Base-by-base conservation (phyloP, 225 moss, liverwort and hornwort species). In the Asterella californica region DNA sequence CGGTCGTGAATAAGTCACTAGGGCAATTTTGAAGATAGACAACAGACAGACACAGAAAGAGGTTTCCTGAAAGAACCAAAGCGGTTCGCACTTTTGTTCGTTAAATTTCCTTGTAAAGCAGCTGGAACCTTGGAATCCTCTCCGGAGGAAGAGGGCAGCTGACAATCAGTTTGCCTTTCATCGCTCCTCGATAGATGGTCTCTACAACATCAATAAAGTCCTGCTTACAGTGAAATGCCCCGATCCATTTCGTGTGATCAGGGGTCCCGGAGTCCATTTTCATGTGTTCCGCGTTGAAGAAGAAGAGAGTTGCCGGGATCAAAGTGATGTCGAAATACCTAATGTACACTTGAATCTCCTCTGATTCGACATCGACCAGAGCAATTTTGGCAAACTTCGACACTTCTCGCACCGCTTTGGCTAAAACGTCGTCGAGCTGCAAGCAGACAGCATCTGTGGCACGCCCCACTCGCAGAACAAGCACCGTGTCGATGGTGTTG, bases 221-320 rank as follows among this genome's bases (percentile, higher is more conserved):
- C 83, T 95, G 95, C 85, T 94, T 95, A 18, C 86, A 90, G 68
- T 95, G 93, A 80, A 99, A 95, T 47, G 99, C 90, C 89, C 95
- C 99, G 81, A 99, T 92, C 99, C 99, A 95, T 76, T 99, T 99
- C 29, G 92, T 95, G 79, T 99, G 99, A 88, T 99, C 99, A 18
- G 95, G 92, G 83, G 99, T 93, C 72, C 97, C 92, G 32, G 93
- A 95, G 83, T 99, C 99, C 99, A 99, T 95, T 90, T 99, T 99
- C 99, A 99, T 95, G 78, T 99, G 99, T 80, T 99, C 90, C 19
- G 99, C 99, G 80, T 99, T 99, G 87, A 99, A 99, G 85, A 95
- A 99, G 87, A 99, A 99, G 54, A 99, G 85, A 7, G 95, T 92
- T 74, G 99, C 92, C 7, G 99, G 95, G 66, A 99, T 91, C 72